Conservation (phyloP, 1,139 yeast species). For the Debaryomyces sp. region DNA sequence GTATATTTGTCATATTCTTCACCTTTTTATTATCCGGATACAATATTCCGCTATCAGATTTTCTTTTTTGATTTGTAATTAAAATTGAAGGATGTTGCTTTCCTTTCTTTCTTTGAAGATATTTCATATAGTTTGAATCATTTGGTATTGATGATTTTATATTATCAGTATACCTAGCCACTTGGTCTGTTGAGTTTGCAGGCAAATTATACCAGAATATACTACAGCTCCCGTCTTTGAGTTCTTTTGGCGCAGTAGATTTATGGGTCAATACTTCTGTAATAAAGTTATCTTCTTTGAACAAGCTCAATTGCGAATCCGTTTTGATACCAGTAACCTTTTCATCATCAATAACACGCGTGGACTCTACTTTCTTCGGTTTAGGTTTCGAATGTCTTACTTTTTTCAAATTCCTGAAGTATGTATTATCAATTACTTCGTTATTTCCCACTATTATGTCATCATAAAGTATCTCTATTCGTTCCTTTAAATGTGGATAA, state of each 20-base stretch:
- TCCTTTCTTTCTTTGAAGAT: constrained; percentile 14
- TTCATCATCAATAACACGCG: constrained; percentile 10
- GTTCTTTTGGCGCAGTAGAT: constrained; percentile 6
- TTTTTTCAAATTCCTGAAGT: constrained; percentile 4
- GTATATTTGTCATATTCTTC: background rate
- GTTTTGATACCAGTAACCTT: constrained; percentile 15
- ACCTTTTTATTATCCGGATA: background rate
- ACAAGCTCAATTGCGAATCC: background rate
- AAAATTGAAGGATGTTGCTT: background rate
- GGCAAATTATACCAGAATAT: constrained; percentile 29
- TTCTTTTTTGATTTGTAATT: background rate
- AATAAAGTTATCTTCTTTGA: constrained; percentile 12
- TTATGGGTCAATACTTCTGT: constrained; percentile 14
- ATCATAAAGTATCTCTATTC: constrained; percentile 29
- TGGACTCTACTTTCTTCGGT: background rate
- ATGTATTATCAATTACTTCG: constrained; percentile 7
- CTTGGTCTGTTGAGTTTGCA: constrained; percentile 21
- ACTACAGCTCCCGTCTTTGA: constrained; percentile 3
- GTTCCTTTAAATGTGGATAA: constrained; percentile 32
- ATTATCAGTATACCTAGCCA: constrained; percentile 28
- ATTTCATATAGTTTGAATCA: constrained; percentile 24
- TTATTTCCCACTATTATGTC: constrained; percentile 16
- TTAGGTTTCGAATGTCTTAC: background rate
- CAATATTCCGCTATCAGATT: background rate
- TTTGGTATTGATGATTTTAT: constrained; percentile 20